These are phyloP conservation scores for Penicillium sp. DNA, from an alignment of 2,329 filamentous ascomycete species.

Conservation along the genomic window DNA sequence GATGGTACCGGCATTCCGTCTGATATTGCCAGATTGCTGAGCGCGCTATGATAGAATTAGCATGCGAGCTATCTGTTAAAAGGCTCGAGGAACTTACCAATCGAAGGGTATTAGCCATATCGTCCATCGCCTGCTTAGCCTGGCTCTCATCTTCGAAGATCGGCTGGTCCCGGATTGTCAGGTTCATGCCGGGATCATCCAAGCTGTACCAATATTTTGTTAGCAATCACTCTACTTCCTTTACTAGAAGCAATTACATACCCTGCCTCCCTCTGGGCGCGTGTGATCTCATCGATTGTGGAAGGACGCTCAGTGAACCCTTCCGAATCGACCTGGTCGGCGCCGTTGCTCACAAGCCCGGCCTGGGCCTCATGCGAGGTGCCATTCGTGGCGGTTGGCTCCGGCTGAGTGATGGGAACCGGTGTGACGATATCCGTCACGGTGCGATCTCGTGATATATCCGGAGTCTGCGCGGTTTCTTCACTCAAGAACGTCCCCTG, in stretches of 20 bases:
- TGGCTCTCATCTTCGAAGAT: constrained; percentile 51
- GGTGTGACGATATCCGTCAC: constrained; percentile 17
- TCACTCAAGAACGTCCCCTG: constrained; percentile 32
- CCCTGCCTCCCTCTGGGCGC: constrained; percentile 46
- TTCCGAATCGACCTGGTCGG: constrained; percentile 35
- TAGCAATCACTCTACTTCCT: constrained; percentile 13
- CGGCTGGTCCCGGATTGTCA: constrained; percentile 50
- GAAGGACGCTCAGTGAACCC: constrained; percentile 42
- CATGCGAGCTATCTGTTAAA: background rate
- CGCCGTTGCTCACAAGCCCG: constrained; percentile 24
- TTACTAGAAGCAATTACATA: constrained; percentile 17
- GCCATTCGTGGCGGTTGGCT: constrained; percentile 30
- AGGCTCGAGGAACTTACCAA: constrained; percentile 31
- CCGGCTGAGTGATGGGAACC: constrained; percentile 21
- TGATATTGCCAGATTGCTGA: constrained; percentile 51
- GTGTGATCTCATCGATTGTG: constrained; percentile 45
- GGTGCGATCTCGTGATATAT: constrained; percentile 27
- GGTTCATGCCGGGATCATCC: constrained; percentile 46
- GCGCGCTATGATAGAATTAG: constrained; percentile 39
- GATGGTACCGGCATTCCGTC: constrained; percentile 70
- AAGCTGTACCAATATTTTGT: constrained; percentile 22
- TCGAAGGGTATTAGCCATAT: constrained; percentile 50
- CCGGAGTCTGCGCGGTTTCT: constrained; percentile 26
- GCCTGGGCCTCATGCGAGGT: constrained; percentile 16
- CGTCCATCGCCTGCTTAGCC: constrained; percentile 49